Evolutionary conservation across 345 rosid genomes (phyloP).

Genomic region (Lepidium africanum): DNA sequence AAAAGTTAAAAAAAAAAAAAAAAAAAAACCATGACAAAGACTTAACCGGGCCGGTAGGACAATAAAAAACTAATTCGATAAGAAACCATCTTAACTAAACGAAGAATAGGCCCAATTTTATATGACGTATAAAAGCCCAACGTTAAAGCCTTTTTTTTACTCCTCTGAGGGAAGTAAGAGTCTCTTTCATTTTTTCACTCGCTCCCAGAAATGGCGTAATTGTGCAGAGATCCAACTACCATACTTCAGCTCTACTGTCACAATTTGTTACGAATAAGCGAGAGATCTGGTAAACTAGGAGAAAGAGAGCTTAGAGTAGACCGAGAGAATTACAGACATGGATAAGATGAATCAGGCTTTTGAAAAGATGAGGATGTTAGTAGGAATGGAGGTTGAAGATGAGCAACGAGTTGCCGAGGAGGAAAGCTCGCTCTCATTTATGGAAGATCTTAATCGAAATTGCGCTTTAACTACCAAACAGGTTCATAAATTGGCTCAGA

Average conservation of each 20-base stretch:
- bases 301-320: background rate
- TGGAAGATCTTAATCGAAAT: constrained; percentile 85
- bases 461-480: constrained; percentile 78
- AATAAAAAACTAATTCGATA: background rate
- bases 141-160: background rate
- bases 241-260: constrained; percentile 3
- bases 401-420: constrained; percentile 35
- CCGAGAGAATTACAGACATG: constrained; percentile 29
- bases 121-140: background rate
- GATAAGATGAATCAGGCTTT: constrained; percentile 80
- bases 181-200: background rate
- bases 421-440: constrained; percentile 41
- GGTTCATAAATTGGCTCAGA: too few relatives aligned
- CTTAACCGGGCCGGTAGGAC: background rate
- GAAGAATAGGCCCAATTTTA: background rate
- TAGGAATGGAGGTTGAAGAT: constrained; percentile 75
- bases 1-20: too few relatives aligned
- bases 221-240: constrained; percentile 30
- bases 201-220: constrained; percentile 15
- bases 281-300: constrained; percentile 13
- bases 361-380: constrained; percentile 87
- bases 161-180: background rate
- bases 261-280: constrained; percentile 3
- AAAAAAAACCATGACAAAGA: background rate
- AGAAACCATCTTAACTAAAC: background rate